phyloP scores from a whole-genome alignment of 2,329 filamentous ascomycete species.

The Ophiostoma australiae region DNA sequence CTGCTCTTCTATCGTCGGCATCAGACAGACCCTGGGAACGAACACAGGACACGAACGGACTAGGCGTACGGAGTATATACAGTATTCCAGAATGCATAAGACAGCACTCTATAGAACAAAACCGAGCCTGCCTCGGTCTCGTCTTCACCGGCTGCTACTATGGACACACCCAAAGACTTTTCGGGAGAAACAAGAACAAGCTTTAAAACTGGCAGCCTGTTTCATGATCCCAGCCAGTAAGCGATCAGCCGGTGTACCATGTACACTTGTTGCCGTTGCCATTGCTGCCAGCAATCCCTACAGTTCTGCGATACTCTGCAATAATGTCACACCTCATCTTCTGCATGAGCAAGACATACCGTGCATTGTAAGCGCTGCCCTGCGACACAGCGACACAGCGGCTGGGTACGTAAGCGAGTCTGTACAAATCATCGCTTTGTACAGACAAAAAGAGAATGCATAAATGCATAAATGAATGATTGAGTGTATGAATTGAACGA shows the following conservation, averaged over 20 bases:
- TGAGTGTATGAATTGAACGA: background rate
- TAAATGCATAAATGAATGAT: background rate
- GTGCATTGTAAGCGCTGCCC: slow-evolving; percentile 9
- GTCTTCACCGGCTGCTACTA: background rate
- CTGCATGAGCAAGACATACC: slow-evolving; percentile 8
- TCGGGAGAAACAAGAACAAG: background rate
- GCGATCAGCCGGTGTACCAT: background rate
- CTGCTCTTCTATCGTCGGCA: background rate
- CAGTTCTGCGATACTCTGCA: background rate
- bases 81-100: too few relatives aligned
- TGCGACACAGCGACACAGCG: background rate
- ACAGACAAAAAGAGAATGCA: background rate
- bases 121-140: background rate
- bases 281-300: too few relatives aligned
- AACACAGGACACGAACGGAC: too few relatives aligned
- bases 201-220: slow-evolving; percentile 1
- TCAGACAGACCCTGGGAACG: background rate
- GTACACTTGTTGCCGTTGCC: background rate
- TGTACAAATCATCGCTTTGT: too few relatives aligned
- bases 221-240: slow-evolving; percentile 10
- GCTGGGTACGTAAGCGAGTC: background rate
- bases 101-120: too few relatives aligned
- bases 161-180: too few relatives aligned
- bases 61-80: too few relatives aligned
- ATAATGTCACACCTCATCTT: background rate